These are phyloP conservation scores for Solanum lignicaule DNA, from an alignment of 257 asterid genomes.

Conservation along the genomic window DNA sequence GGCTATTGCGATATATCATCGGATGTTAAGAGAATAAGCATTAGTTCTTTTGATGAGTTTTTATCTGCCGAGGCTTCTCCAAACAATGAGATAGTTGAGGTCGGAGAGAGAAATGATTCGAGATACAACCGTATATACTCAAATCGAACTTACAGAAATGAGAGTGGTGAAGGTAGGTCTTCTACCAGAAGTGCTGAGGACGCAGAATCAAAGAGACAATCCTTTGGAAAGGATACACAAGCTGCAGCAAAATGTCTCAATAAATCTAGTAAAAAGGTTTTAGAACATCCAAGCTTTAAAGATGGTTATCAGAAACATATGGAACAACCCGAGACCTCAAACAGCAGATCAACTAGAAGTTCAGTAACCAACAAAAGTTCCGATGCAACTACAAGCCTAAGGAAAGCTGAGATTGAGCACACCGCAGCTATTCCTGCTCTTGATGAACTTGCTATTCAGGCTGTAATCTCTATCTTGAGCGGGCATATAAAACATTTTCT, in stretches of 20 bases:
- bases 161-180: constrained; percentile 11
- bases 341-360: constrained; percentile 1
- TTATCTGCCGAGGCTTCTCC: constrained; percentile 13
- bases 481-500: constrained; percentile 38
- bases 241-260: constrained; percentile 11
- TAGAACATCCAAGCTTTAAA: constrained; percentile 1
- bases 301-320: not conserved
- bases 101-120: constrained; percentile 9
- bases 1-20: constrained; percentile 12
- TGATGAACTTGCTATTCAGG: constrained; percentile 64
- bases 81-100: constrained; percentile 45
- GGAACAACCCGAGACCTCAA: constrained; percentile 14
- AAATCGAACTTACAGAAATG: constrained; percentile 24
- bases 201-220: not conserved
- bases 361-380: constrained; percentile 1
- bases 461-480: constrained; percentile 55
- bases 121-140: constrained; percentile 21
- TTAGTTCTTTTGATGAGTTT: constrained; percentile 13
- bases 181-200: constrained; percentile 11
- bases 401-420: constrained; percentile 23
- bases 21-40: constrained; percentile 18
- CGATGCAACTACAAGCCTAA: constrained; percentile 19
- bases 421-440: constrained; percentile 43
- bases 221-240: not conserved
- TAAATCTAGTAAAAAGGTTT: constrained; percentile 14